phyloP scores from a whole-genome alignment of 1,139 yeast genomes.

The Protomyces gravidus region DNA sequence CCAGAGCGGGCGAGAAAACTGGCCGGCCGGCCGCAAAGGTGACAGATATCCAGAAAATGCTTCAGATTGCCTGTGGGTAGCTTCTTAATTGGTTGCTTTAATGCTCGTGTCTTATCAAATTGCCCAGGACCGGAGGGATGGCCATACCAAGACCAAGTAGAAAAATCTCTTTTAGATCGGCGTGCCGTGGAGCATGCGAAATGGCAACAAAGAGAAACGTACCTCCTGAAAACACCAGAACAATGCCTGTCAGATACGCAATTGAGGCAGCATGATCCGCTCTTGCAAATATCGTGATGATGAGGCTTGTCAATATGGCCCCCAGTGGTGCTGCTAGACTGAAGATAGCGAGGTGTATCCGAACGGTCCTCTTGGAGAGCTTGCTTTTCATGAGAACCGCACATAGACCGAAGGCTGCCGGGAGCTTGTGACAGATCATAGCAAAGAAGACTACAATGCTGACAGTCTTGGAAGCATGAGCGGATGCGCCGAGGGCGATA shows the following conservation, averaged over 20 bases:
- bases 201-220: conserved; percentile 48
- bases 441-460: conserved; percentile 54
- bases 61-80: conserved; percentile 39
- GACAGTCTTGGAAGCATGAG: conserved; percentile 45
- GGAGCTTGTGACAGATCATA: conserved; percentile 66
- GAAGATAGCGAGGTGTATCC: conserved; percentile 48
- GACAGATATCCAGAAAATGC: conserved; percentile 50
- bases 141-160: conserved; percentile 1
- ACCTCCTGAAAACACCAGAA: conserved; percentile 64
- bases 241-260: conserved; percentile 49
- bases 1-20: conserved; percentile 45
- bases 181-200: conserved; percentile 3
- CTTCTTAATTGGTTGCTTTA: neutral
- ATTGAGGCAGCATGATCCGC: conserved; percentile 37
- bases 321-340: conserved; percentile 54
- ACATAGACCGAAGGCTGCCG: conserved; percentile 66
- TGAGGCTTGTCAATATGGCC: conserved; percentile 48
- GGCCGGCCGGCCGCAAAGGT: conserved; percentile 60
- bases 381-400: conserved; percentile 51
- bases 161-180: neutral
- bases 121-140: neutral
- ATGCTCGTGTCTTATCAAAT: conserved; percentile 1
- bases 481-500: conserved; percentile 64
- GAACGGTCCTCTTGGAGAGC: conserved; percentile 39
- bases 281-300: conserved; percentile 42